Evolutionary conservation across 2,329 filamentous ascomycete species (phyloP).

Genomic region (Colletotrichum somersetense): DNA sequence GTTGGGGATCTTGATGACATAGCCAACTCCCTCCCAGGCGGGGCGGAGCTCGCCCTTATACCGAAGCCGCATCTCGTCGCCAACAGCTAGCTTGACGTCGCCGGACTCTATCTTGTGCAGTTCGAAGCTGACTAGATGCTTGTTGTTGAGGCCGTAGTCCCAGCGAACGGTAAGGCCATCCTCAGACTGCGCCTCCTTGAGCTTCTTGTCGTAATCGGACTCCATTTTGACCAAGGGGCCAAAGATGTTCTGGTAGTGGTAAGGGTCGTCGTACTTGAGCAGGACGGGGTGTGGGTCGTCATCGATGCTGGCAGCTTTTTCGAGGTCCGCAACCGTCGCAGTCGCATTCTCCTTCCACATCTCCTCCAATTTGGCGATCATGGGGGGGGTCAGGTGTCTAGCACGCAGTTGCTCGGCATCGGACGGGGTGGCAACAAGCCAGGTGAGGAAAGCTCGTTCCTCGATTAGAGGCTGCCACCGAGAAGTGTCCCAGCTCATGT

Average conservation of each 20-base stretch:
- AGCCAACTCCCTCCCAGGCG: constrained; percentile 97
- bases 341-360: constrained; percentile 97
- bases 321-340: constrained; percentile 90
- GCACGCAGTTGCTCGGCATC: constrained; percentile 97
- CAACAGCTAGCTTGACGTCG: constrained; percentile 97
- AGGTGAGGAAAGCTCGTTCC: constrained; percentile 92
- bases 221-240: constrained; percentile 98
- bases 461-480: constrained; percentile 98
- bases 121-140: constrained; percentile 94
- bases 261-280: constrained; percentile 95
- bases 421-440: constrained; percentile 90
- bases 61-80: constrained; percentile 97
- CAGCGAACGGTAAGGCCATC: constrained; percentile 94
- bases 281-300: constrained; percentile 95
- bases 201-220: constrained; percentile 97
- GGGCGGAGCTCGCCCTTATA: constrained; percentile 94
- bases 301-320: constrained; percentile 91
- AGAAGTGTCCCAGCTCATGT: constrained; percentile 99
- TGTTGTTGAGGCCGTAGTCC: constrained; percentile 97
- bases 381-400: constrained; percentile 90
- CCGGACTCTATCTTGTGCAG: constrained; percentile 97
- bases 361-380: constrained; percentile 96
- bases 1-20: constrained; percentile 99
- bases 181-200: constrained; percentile 98
- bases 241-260: constrained; percentile 99